Evolutionary conservation across 2,329 filamentous ascomycete species (phyloP), one percentile per base, ranked within the genome.

Genomic region (Aspergillus pseudoterreus): DNA sequence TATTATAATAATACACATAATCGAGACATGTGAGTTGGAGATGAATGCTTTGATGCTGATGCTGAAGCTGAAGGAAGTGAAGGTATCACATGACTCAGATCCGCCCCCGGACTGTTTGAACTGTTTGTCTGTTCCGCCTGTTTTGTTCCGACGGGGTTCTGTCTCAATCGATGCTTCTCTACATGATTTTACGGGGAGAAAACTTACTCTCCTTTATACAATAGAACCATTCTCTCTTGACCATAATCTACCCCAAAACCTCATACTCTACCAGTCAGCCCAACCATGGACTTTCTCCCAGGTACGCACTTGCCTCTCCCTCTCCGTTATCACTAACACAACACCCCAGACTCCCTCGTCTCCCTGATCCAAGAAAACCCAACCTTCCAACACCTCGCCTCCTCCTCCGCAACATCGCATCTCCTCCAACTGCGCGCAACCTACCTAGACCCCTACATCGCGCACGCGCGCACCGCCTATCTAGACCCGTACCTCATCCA

Each of bases 401-500:
- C 52, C n/a, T 55, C 57, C 35, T 50, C 54, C 14, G 17, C 57
- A 22, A 45, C 52, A 30, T 45, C 56, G 10, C 52, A 56, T n/a
- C 43, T 59, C 38, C 30, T 46, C 32, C 46, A 55, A 21, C 15
- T 51, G 32, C 53, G 47, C 43, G 8, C 50, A 33, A 43, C 54
- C 42, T 57, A 57, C 48, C 43, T 57, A 6, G 51, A 58, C 15
- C 57, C 56, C 24, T 54, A 63, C 47, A 58, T 69, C 47, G 50
- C 57, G 22, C 54, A 56, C 47, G 19, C 72, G 14, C 63, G 64
- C 44, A 50, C 64, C 27, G 50, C 59, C 45, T 71, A 77, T 50
- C 61, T 84, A 3, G 78, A 82, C 56, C 74, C 71, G 19, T 82
- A 79, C 65, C 63, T 84, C 53, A 65, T 75, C 49, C 55, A 61